Evolutionary conservation across 352 stramenopile species (phyloP), one percentile per base, ranked within the genome.

Genomic region (Globisporangium megalacanthum): DNA sequence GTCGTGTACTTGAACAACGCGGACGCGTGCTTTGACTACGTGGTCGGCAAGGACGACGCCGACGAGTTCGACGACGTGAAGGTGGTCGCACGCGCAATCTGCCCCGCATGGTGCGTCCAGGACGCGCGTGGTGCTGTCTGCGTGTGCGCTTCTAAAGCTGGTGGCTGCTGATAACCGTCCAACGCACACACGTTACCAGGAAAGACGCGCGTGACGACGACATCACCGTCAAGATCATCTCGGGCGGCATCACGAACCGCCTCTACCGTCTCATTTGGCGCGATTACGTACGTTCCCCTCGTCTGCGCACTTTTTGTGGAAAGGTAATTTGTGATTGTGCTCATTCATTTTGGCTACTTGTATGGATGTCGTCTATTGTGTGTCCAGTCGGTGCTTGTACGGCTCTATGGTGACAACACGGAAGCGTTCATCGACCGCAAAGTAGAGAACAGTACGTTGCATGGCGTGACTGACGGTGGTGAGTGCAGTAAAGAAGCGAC

Each of bases 161-260:
- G 35, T 5, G 35, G 35, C 35, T 39, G 35, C 35, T 39, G 35
- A 39, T 13, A 13, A 13, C 35, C 35, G 35, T 39, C 10, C 35
- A 8, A 53, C 29, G 15, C 6, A 35, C 49, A 44, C 33, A 10
- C 36, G 3, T 1, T 7, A n/a, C 7, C 49, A 86, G 76, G 81
- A 69, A 76, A 19, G 46, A 75, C 59, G 84, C 79, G 6, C 10
- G 54, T 17, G 73, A 77, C 33, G 70, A 83, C 25, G 69, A 91
- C 36, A 94, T 95, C 50, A 67, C 60, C 8, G 77, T 95, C 68
- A 92, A 92, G 61, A 90, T 92, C 65, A 87, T 93, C 49, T 77
- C 78, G 47, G 92, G 92, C 46, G 92, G 92, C 47, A 97, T 98
- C 70, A 98, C 92, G 14, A 98, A 98, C 64, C 78, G 86, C 56